Evolutionary conservation across 768 basidiomycete genomes (phyloP), one percentile per base, ranked within the genome.

Genomic region (Mycena indigotica): DNA sequence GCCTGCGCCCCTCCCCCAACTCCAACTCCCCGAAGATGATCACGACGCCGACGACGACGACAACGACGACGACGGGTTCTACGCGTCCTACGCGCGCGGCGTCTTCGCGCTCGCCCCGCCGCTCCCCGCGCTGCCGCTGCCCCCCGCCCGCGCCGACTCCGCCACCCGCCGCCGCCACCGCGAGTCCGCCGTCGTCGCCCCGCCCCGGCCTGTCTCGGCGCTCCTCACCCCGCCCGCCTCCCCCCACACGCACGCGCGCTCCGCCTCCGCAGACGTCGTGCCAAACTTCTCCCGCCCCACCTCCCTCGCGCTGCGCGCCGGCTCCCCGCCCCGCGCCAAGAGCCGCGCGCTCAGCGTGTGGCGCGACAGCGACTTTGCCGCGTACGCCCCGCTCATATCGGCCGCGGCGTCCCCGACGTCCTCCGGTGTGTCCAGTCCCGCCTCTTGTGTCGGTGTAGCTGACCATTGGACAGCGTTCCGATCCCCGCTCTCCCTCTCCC

Each of bases 231-330:
- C 46, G 10, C 46, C 46, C 13, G 12, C 25, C 25, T 26, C 46
- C 24, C 46, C 46, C 10, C 8, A 8, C 8, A 48, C 46, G 6
- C 46, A 48, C 28, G 6, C 8, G 13, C 46, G 46, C 25, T 48
- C 46, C 5, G 21, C 46, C 6, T 48, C 46, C 24, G n/a, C 46
- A 24, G 46, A 48, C 5, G 6, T 48, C 5, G 23, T 48, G 13
- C 46, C 46, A 12, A 48, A 48, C 46, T 48, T 25, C n/a, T 48
- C 46, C 12, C 46, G 46, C 6, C 46, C 46, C 13, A 48, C 46
- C 6, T 48, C 46, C 6, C 25, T 48, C 6, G 46, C 46, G 46
- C 25, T 48, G 13, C 24, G 5, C 46, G 21, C 46, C 15, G 25
- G 25, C 6, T 48, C 5, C 46, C 12, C 46, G 46, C 12, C 25